A percentile compares a stretch with the other conserved stretches of the same genome.
These are phyloP conservation scores for Moringa oleifera DNA, from an alignment of 345 rosid species.

Conservation along the genomic window DNA sequence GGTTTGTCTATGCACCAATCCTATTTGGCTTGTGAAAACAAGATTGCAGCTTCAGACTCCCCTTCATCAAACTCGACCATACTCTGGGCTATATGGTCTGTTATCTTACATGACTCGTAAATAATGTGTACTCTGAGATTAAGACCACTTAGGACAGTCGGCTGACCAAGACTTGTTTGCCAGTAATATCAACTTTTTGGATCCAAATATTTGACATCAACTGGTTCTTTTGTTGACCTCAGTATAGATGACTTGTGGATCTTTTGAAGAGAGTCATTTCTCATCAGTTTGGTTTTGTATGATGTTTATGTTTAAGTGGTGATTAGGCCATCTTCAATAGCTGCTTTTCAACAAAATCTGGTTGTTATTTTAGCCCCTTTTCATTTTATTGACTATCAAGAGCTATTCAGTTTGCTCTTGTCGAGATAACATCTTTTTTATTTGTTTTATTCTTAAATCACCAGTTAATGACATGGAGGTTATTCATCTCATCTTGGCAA, in stretches of 20 bases:
- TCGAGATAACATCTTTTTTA: neutral
- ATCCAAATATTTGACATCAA: too few species aligned
- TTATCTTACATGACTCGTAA: slow-evolving; percentile 25
- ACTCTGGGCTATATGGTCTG: slow-evolving; percentile 83
- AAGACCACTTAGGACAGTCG: neutral
- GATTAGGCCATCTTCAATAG: neutral
- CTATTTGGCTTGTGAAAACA: slow-evolving; percentile 92
- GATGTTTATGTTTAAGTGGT: neutral
- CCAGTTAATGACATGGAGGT: neutral
- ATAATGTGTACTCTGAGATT: slow-evolving; percentile 21
- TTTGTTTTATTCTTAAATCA: neutral
- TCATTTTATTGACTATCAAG: neutral
- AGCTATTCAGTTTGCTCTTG: neutral
- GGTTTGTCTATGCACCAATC: slow-evolving; percentile 91
- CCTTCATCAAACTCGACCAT: slow-evolving; percentile 64
- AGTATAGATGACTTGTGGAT: neutral
- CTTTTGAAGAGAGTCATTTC: neutral
- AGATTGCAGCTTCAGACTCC: slow-evolving; percentile 94
- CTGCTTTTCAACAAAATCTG: neutral
- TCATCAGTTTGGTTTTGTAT: neutral
- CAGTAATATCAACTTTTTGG: neutral
- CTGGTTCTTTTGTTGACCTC: neutral
- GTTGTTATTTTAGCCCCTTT: neutral
- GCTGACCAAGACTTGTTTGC: neutral
- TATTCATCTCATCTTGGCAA: neutral